Conservation (phyloP, 2,329 filamentous ascomycete genomes). For the Aureobasidium sp. region DNA sequence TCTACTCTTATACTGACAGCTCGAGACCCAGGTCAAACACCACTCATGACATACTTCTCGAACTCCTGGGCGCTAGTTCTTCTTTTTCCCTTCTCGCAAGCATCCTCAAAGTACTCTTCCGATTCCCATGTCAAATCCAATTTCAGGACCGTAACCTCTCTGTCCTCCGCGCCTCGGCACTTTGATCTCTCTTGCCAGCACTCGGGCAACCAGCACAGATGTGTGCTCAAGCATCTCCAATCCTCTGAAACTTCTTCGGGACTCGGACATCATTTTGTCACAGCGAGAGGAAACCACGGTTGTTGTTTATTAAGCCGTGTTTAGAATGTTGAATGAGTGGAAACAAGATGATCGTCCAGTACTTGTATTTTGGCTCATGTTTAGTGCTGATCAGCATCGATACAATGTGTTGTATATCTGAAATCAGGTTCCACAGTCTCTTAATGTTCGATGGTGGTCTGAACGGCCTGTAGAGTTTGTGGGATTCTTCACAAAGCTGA, state of each 20-base stretch:
- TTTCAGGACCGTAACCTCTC: not conserved
- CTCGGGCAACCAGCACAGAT: not conserved
- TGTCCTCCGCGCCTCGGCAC: not conserved
- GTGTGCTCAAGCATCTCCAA: conserved; percentile 1
- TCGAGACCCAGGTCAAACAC: not conserved
- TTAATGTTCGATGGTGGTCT: not conserved
- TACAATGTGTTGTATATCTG: not conserved
- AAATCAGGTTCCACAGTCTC: not conserved
- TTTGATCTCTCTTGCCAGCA: not conserved
- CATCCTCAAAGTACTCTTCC: not conserved
- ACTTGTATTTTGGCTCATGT: not conserved
- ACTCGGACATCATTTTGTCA: not conserved
- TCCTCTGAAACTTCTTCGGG: not conserved
- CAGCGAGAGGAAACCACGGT: not conserved
- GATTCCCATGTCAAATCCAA: not conserved
- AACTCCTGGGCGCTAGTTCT: not conserved
- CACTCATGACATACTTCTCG: not conserved
- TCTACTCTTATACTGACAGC: no score
- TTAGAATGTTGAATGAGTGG: not conserved
- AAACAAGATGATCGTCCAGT: not conserved
- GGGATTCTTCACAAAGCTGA: not conserved
- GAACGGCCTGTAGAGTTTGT: not conserved
- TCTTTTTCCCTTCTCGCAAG: not conserved
- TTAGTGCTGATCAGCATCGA: not conserved
- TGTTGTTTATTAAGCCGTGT: not conserved